Evolutionary conservation across 495 filamentous ascomycete genomes (phyloP).

Genomic region (Hypomontagnella monticulosa): DNA sequence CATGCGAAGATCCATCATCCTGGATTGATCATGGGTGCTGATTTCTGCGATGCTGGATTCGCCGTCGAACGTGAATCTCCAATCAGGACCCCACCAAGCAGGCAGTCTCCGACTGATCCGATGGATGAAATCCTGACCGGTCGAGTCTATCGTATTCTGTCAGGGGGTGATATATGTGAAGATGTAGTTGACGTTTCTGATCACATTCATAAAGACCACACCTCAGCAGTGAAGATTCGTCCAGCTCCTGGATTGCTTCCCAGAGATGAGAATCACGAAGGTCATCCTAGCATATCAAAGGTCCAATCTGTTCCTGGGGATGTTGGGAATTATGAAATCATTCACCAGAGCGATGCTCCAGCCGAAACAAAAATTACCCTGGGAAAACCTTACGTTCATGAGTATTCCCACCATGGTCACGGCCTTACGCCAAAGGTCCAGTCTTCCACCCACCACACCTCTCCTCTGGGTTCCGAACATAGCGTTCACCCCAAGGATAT

Average conservation of each 20-base stretch:
- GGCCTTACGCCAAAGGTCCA: constrained; percentile 18
- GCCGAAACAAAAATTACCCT: neutral
- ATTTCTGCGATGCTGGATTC: constrained; percentile 32
- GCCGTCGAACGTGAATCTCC: constrained; percentile 26
- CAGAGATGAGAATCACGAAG: constrained; percentile 11
- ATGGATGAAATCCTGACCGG: constrained; percentile 24
- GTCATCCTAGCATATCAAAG: constrained; percentile 28
- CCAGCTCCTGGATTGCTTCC: constrained; percentile 33
- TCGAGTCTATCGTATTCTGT: constrained; percentile 40
- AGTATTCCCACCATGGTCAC: constrained; percentile 32
- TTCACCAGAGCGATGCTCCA: constrained; percentile 8
- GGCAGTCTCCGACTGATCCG: constrained; percentile 6
- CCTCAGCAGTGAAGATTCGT: constrained; percentile 46
- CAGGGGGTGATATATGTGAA: constrained; percentile 42
- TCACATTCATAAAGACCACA: constrained; percentile 45
- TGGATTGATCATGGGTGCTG: constrained; percentile 17
- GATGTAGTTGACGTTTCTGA: constrained; percentile 44
- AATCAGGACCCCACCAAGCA: constrained; percentile 29
- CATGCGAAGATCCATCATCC: constrained; percentile 24
- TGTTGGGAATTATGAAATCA: neutral
- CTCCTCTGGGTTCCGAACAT: constrained; percentile 7
- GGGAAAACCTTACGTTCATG: constrained; percentile 7
- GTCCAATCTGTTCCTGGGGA: constrained; percentile 19
- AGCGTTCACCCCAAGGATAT: constrained; percentile 4
- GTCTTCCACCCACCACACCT: constrained; percentile 8